Percentiles rank a stretch among this genome's conserved stretches.
Evolutionary conservation across 805 yeast species (phyloP).

Genomic region (Limtongia smithiae): DNA sequence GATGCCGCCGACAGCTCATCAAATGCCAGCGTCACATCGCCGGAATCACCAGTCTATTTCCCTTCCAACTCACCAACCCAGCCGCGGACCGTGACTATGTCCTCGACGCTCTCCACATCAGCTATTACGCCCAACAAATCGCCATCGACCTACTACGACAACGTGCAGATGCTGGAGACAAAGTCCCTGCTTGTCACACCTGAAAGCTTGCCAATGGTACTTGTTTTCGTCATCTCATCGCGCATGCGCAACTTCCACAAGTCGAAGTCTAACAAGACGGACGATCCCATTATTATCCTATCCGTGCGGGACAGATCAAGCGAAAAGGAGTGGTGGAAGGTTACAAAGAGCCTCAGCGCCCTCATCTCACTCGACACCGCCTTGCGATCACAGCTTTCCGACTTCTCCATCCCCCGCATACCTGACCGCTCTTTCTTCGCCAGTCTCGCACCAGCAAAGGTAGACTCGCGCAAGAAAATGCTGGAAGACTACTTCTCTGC

Average conservation of each 20-base stretch:
- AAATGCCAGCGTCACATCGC: background rate
- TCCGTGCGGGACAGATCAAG: conserved; percentile 60
- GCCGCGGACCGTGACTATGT: conserved; percentile 2
- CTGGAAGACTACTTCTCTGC: conserved; percentile 59
- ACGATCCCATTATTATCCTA: conserved; percentile 60
- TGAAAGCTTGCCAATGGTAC: conserved; percentile 30
- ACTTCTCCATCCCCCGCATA: conserved; percentile 50
- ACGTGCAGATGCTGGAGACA: conserved; percentile 11
- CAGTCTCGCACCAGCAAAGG: conserved; percentile 58
- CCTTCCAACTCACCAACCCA: conserved; percentile 18
- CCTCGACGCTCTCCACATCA: conserved; percentile 11
- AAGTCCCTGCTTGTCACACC: conserved; percentile 31
- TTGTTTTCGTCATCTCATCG: conserved; percentile 33
- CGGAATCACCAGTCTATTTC: conserved; percentile 14
- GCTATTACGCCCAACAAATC: conserved; percentile 5
- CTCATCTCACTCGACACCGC: conserved; percentile 59
- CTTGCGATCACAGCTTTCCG: conserved; percentile 49
- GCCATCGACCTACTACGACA: conserved; percentile 12
- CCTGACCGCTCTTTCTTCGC: conserved; percentile 63
- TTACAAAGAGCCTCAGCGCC: conserved; percentile 60
- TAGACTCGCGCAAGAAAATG: conserved; percentile 55
- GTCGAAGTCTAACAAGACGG: conserved; percentile 40
- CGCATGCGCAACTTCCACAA: conserved; percentile 34
- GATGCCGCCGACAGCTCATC: background rate
- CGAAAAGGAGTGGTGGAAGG: conserved; percentile 68